phyloP scores from a whole-genome alignment of 2,329 filamentous ascomycete species.

The Aspergillus puulaauensis region DNA sequence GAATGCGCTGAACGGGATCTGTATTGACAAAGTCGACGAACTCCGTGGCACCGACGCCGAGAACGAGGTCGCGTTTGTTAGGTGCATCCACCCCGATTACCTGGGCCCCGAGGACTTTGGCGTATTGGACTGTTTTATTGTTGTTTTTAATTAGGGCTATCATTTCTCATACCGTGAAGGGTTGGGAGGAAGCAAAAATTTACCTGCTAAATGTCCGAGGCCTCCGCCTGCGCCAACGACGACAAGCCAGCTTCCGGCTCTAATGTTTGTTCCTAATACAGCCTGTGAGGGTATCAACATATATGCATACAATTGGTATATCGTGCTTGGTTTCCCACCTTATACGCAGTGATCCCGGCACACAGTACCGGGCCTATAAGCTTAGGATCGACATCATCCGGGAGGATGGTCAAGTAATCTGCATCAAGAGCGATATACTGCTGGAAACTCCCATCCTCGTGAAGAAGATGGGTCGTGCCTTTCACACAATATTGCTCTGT shows the following conservation, averaged over 20 bases:
- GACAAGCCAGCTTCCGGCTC: slow-evolving; percentile 42
- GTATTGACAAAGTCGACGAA: slow-evolving; percentile 43
- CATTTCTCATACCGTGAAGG: background rate
- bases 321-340: slow-evolving; percentile 25
- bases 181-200: slow-evolving; percentile 1
- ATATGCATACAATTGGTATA: background rate
- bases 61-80: slow-evolving; percentile 40
- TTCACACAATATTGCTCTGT: slow-evolving; percentile 43
- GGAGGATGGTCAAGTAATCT: slow-evolving; percentile 44
- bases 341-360: slow-evolving; percentile 47
- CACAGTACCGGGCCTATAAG: slow-evolving; percentile 45
- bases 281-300: slow-evolving; percentile 27
- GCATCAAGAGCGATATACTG: slow-evolving; percentile 47
- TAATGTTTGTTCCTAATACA: slow-evolving; percentile 42
- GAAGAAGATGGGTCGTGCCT: slow-evolving; percentile 47
- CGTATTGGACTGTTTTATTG: slow-evolving; percentile 42
- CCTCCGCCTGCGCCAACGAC: slow-evolving; percentile 50
- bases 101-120: slow-evolving; percentile 40
- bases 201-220: slow-evolving; percentile 47
- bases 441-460: slow-evolving; percentile 49
- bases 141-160: background rate
- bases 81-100: slow-evolving; percentile 46
- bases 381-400: slow-evolving; percentile 43
- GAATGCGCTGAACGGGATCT: slow-evolving; percentile 36
- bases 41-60: slow-evolving; percentile 38